A percentile compares a stretch with the other conserved stretches of the same genome.
Conservation (phyloP, 495 filamentous ascomycete species). For the Aspergillus ostianus region DNA sequence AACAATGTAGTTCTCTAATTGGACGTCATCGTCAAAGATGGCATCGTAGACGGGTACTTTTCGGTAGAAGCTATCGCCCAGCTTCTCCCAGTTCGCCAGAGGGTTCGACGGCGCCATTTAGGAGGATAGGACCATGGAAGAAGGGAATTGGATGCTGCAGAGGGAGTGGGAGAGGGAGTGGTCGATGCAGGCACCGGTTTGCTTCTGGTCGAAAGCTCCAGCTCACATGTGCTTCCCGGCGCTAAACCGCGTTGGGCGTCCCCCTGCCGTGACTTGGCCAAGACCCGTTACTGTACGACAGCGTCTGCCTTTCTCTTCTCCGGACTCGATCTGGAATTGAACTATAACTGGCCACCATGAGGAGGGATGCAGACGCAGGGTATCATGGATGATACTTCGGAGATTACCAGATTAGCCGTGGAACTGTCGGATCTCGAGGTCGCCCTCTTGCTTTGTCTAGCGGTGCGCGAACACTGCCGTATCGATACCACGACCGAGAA, state of each 20-base stretch:
- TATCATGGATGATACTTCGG: conserved; percentile 54
- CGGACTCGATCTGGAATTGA: neutral
- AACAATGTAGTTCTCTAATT: conserved; percentile 92
- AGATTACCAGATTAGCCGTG: conserved; percentile 62
- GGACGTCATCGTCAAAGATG: conserved; percentile 86
- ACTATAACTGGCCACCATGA: neutral
- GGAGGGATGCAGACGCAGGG: neutral
- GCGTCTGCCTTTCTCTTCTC: neutral
- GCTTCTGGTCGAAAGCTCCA: conserved; percentile 6
- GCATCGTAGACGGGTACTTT: conserved; percentile 89
- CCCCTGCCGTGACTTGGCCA: neutral
- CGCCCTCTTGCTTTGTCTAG: conserved; percentile 75
- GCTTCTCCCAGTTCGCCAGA: conserved; percentile 87
- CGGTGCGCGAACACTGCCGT: conserved; percentile 81
- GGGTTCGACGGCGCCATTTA: conserved; percentile 56
- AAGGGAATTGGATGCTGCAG: neutral
- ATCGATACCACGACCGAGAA: conserved; percentile 66
- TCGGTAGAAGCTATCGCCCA: conserved; percentile 90
- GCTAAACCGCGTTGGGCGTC: conserved; percentile 19
- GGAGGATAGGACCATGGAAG: conserved; percentile 9
- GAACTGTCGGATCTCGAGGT: conserved; percentile 85
- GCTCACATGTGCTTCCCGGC: conserved; percentile 17
- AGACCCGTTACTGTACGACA: conserved; percentile 3
- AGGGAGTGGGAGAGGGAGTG: neutral
- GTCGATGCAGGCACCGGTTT: neutral